A percentile compares a stretch with the other conserved stretches of the same genome.
Evolutionary conservation across 2,329 filamentous ascomycete genomes (phyloP).

Genomic region (Penicillium psychrosexuale): DNA sequence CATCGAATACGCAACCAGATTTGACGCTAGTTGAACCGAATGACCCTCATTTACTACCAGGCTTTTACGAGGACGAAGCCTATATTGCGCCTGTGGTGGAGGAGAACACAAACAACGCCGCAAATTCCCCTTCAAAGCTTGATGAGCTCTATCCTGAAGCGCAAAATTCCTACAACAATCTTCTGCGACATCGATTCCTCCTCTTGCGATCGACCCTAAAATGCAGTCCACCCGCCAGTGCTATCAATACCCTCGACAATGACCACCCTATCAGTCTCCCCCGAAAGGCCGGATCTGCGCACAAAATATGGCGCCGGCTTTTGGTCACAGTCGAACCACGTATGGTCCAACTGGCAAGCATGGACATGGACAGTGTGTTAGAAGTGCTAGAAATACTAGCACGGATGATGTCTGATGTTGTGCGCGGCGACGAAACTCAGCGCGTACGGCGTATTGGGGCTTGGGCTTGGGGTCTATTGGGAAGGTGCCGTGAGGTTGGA

Average conservation of each 20-base stretch:
- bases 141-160: slow-evolving; percentile 45
- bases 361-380: slow-evolving; percentile 62
- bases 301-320: slow-evolving; percentile 54
- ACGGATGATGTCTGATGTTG: slow-evolving; percentile 58
- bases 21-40: slow-evolving; percentile 28
- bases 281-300: slow-evolving; percentile 51
- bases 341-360: slow-evolving; percentile 50
- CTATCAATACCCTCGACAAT: slow-evolving; percentile 53
- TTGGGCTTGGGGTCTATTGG: slow-evolving; percentile 84
- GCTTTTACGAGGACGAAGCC: slow-evolving; percentile 74
- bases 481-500: slow-evolving; percentile 69
- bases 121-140: slow-evolving; percentile 16
- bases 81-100: slow-evolving; percentile 64
- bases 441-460: slow-evolving; percentile 66
- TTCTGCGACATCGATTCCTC: slow-evolving; percentile 63
- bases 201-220: slow-evolving; percentile 62
- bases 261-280: slow-evolving; percentile 55
- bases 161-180: slow-evolving; percentile 64
- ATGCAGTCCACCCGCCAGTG: slow-evolving; percentile 52
- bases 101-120: slow-evolving; percentile 44
- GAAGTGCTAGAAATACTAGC: slow-evolving; percentile 61
- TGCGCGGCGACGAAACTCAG: slow-evolving; percentile 58
- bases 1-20: neutral
- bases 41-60: slow-evolving; percentile 54
- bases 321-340: slow-evolving; percentile 45